Base-by-base conservation (phyloP, 805 yeast genomes). In the Kregervanrija delftensis region DNA sequence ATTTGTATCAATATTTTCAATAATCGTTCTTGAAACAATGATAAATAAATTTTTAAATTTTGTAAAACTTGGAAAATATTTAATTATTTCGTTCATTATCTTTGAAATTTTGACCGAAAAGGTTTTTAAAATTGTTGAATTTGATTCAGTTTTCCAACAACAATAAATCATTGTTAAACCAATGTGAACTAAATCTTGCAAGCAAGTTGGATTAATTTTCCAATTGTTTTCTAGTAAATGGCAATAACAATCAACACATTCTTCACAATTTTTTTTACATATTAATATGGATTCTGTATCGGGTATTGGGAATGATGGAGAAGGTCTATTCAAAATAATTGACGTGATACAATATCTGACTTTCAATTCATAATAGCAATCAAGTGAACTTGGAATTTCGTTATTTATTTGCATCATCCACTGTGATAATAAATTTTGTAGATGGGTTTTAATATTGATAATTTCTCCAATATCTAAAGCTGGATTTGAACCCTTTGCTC, bases 131-230 rank as follows among this genome's bases (percentile, higher is more conserved):
- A 41, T 42, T 15, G 17, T 42, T 3, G 59, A 47, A 31, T 47
- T 40, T 5, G 44, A 16, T 17, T 57, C 60, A 2, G 52, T 16
- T 36, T 57, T 49, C 59, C 59, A 57, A 14, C 54, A 54, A 30
- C 60, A 55, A 36, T 55, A 57, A 11, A 57, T 44, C 52, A 55
- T 53, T 1, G 59, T 49, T 8, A 55, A 44, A 3, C 59, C 57
- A 16, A 50, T 42, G 5, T 51, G 49, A 8, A 52, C 51, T 3
- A 53, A 35, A 37, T 56, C 59, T 39, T 56, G 53, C 11, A 56
- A 35, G 38, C 52, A 49, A 13, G 45, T 39, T 4, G 57, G 54
- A 5, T 48, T 49, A 2, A 54, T 46, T 31, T 41, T 43, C 57
- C 56, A 52, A 2, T 52, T 52, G 16, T 33, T 32, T 11, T 47